A percentile compares a stretch with the other conserved stretches of the same genome.
Conservation (phyloP, 768 basidiomycete species). For the Tulasnella sp. region DNA sequence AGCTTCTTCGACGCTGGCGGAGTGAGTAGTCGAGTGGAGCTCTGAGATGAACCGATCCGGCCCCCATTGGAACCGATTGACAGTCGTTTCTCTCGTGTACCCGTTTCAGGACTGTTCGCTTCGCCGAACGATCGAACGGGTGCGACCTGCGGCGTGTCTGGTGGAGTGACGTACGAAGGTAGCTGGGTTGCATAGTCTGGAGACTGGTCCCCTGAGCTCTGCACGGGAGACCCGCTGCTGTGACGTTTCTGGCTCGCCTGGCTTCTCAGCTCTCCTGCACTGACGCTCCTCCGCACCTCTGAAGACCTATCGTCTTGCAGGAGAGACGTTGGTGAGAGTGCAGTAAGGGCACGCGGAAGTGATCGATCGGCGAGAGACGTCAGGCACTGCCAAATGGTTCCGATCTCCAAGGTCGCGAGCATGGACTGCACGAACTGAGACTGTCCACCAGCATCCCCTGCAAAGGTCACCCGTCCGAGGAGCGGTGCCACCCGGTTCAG, state of each 20-base stretch:
- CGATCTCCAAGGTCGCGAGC: conserved; percentile 61
- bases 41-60: not conserved
- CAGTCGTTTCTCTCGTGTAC: not conserved
- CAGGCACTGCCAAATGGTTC: conserved; percentile 60
- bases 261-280: conserved; percentile 1
- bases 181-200: conserved; percentile 1
- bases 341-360: not conserved
- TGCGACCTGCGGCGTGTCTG: conserved; percentile 5
- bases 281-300: not conserved
- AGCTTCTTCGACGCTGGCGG: conserved; percentile 15
- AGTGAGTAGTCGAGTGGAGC: conserved; percentile 1
- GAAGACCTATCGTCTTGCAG: conserved; percentile 17
- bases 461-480: conserved; percentile 42
- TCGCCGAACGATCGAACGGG: not conserved
- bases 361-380: conserved; percentile 58
- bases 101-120: not conserved
- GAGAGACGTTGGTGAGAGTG: conserved; percentile 21
- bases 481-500: conserved; percentile 51
- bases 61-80: too few species aligned
- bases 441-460: conserved; percentile 42
- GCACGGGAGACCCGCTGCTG: not conserved
- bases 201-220: not conserved
- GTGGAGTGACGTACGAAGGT: conserved; percentile 12
- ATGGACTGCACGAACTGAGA: conserved; percentile 39
- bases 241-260: not conserved